Conservation (phyloP, 176 grass and related monocot species). For the Elaeis guineensis region DNA sequence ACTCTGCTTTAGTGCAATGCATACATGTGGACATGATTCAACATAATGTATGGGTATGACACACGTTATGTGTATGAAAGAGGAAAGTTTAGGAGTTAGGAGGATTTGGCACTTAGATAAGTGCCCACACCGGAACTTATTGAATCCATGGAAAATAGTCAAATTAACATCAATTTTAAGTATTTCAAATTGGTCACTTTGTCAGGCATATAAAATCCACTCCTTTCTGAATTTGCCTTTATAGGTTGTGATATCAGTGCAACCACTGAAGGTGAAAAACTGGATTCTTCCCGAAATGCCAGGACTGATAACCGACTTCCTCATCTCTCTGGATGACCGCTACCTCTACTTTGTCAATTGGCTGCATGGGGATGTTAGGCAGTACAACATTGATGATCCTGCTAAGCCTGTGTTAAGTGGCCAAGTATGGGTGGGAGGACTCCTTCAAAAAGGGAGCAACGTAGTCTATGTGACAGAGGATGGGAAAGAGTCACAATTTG, state of each 20-base stretch:
- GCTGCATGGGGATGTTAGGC: conserved; percentile 96
- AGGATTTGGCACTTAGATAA: no score
- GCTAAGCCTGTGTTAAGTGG: conserved; percentile 76
- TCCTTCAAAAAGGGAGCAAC: conserved; percentile 79
- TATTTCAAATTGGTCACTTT: no score
- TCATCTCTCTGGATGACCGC: conserved; percentile 77
- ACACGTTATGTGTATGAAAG: no score
- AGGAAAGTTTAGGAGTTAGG: no score
- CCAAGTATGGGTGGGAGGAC: conserved; percentile 84
- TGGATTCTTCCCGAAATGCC: conserved; percentile 96
- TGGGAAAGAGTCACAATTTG: conserved; percentile 63
- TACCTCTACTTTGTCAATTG: conserved; percentile 92
- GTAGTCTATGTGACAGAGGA: conserved; percentile 56
- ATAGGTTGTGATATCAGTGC: conserved; percentile 60
- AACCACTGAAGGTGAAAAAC: conserved; percentile 72
- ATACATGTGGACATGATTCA: no score
- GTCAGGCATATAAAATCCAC: no score
- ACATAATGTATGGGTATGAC: no score
- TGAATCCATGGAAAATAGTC: no score
- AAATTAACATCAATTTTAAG: no score
- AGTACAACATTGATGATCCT: conserved; percentile 88
- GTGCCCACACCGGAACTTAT: no score
- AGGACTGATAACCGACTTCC: conserved; percentile 91
- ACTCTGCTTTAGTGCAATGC: no score
- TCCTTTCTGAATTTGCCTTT: not conserved